phyloP scores from a whole-genome alignment of 345 rosid genomes.

The Geranium brycei region DNA sequence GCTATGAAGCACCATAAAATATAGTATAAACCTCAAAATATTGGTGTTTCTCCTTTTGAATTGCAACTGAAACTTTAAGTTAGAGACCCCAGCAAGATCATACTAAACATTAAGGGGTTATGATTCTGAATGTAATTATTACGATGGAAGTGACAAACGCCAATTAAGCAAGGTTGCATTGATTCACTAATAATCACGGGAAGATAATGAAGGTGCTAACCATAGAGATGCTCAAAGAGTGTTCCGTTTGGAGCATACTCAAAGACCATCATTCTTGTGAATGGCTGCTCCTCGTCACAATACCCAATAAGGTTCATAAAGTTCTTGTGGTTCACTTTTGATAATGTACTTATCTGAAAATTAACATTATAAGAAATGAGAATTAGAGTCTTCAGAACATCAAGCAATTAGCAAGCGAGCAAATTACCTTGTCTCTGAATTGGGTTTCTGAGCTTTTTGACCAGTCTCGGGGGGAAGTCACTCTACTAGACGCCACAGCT shows the following conservation, averaged over 20 bases:
- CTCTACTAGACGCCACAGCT: conserved; percentile 48
- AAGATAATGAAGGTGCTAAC: conserved; percentile 30
- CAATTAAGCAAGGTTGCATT: too few species aligned
- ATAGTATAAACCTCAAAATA: too few species aligned
- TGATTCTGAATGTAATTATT: too few species aligned
- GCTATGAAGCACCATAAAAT: too few species aligned
- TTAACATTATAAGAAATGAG: conserved; percentile 5
- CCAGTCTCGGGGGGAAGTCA: conserved; percentile 50
- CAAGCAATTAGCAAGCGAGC: neutral
- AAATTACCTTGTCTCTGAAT: conserved; percentile 62
- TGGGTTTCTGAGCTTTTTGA: conserved; percentile 53
- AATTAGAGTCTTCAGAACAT: conserved; percentile 4
- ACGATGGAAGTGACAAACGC: too few species aligned
- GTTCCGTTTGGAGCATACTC: conserved; percentile 97
- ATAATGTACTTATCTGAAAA: conserved; percentile 58
- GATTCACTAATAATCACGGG: neutral
- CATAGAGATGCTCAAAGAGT: conserved; percentile 80
- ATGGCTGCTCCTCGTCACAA: conserved; percentile 75
- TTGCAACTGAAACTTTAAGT: too few species aligned
- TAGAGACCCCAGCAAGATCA: too few species aligned
- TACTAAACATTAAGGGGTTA: too few species aligned
- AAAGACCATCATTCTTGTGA: conserved; percentile 81
- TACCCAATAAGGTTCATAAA: conserved; percentile 77
- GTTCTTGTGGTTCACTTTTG: conserved; percentile 84
- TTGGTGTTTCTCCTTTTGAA: too few species aligned